A percentile compares a stretch with the other conserved stretches of the same genome.
These are phyloP conservation scores for Ophiosphaerella korrae DNA, from an alignment of 2,329 filamentous ascomycete species.

Conservation along the genomic window DNA sequence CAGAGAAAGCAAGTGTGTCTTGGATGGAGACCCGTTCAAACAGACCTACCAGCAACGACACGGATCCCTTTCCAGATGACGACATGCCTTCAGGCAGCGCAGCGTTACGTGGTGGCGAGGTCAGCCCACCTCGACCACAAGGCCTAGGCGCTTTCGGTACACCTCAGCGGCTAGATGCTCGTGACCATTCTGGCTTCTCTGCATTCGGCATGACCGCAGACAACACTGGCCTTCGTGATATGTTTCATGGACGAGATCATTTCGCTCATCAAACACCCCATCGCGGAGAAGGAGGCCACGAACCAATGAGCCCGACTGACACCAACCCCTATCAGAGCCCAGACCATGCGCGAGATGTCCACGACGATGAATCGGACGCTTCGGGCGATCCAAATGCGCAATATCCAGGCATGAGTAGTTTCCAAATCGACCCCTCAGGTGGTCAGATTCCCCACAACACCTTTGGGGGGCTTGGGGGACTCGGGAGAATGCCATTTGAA, in stretches of 20 bases:
- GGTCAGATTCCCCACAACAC: constrained; percentile 49
- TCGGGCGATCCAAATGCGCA: constrained; percentile 58
- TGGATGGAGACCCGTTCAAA: constrained; percentile 57
- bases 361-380: constrained; percentile 63
- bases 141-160: constrained; percentile 51
- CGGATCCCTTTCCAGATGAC: constrained; percentile 74
- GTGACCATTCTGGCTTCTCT: constrained; percentile 64
- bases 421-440: constrained; percentile 55
- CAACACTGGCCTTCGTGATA: constrained; percentile 61
- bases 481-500: constrained; percentile 56
- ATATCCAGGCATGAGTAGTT: constrained; percentile 58
- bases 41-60: constrained; percentile 64
- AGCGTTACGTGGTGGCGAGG: constrained; percentile 76
- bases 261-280: constrained; percentile 62
- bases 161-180: constrained; percentile 54
- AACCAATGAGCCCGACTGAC: constrained; percentile 86
- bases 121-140: constrained; percentile 58
- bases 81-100: constrained; percentile 70
- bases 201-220: constrained; percentile 66
- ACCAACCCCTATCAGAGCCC: constrained; percentile 97
- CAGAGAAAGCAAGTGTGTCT: constrained; percentile 54
- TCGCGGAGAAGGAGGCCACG: constrained; percentile 56
- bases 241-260: constrained; percentile 63
- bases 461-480: constrained; percentile 63
- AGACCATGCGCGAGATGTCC: constrained; percentile 71